phyloP scores from a whole-genome alignment of 176 grass and related monocot genomes.

The Lolium perenne region DNA sequence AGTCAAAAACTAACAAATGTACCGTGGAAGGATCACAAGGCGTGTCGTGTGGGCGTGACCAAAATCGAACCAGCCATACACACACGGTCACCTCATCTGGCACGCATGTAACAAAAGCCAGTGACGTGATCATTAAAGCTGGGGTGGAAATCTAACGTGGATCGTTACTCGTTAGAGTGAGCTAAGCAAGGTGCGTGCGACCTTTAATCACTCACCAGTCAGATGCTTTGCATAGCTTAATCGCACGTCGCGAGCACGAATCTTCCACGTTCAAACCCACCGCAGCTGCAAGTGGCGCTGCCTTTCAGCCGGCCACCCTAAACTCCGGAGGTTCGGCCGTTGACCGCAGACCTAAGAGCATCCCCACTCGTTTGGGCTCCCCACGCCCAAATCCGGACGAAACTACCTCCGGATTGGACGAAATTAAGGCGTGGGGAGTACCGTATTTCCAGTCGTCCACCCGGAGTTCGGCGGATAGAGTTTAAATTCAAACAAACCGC shows the following conservation, averaged over 20 bases:
- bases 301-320: slow-evolving; percentile 33
- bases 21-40: neutral
- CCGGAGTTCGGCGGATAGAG: too few relatives aligned
- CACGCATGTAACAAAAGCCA: neutral
- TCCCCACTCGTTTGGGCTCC: too few relatives aligned
- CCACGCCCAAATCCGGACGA: too few relatives aligned
- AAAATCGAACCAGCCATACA: neutral
- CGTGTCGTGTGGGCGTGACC: neutral
- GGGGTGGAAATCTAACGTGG: neutral
- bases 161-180: neutral
- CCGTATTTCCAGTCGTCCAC: too few relatives aligned
- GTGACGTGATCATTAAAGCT: neutral
- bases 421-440: too few relatives aligned
- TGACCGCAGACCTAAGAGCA: slow-evolving; percentile 32
- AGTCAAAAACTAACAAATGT: neutral
- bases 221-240: neutral
- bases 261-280: slow-evolving; percentile 25
- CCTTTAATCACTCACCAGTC: neutral
- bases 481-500: too few relatives aligned
- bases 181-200: neutral
- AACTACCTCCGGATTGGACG: too few relatives aligned
- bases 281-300: slow-evolving; percentile 3
- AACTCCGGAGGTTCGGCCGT: slow-evolving; percentile 43
- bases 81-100: neutral
- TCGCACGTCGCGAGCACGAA: neutral